These are phyloP conservation scores for Aspergillus latus DNA, from an alignment of 2,329 filamentous ascomycete genomes.

Conservation along the genomic window DNA sequence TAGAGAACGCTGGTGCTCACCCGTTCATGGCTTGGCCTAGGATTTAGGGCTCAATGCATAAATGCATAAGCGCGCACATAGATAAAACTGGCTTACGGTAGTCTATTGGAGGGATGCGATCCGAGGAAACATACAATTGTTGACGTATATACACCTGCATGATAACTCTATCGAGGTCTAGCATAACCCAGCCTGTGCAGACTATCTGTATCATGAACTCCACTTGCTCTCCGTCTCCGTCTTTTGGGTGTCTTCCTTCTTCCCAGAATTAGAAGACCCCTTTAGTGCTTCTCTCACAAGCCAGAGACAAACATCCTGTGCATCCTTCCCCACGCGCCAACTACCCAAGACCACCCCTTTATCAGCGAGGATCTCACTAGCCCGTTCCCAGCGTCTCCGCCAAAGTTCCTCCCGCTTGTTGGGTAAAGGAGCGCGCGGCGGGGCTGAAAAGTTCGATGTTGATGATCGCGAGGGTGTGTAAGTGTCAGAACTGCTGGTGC, in stretches of 20 bases:
- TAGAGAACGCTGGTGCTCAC: too few species aligned
- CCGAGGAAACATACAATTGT: too few species aligned
- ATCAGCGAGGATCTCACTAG: slow-evolving; percentile 43
- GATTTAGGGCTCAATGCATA: too few species aligned
- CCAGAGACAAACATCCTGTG: slow-evolving; percentile 44
- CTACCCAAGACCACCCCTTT: slow-evolving; percentile 45
- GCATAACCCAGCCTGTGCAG: not conserved
- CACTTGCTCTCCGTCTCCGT: not conserved
- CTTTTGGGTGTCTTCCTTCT: not conserved
- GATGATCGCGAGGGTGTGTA: slow-evolving; percentile 18
- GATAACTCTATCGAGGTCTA: not conserved
- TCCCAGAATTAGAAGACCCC: slow-evolving; percentile 14
- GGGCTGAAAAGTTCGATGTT: slow-evolving; percentile 11
- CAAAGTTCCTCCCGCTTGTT: slow-evolving; percentile 52
- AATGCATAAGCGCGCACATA: too few species aligned
- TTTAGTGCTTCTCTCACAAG: slow-evolving; percentile 43
- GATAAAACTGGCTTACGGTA: too few species aligned
- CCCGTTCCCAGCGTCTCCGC: slow-evolving; percentile 49
- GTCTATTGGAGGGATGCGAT: too few species aligned
- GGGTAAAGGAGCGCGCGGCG: slow-evolving; percentile 34
- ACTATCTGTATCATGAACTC: not conserved
- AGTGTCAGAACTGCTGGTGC: slow-evolving; percentile 18
- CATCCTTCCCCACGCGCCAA: slow-evolving; percentile 50
- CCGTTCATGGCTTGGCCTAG: too few species aligned
- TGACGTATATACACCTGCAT: not conserved